phyloP scores from a whole-genome alignment of 2,329 filamentous ascomycete genomes.

The Sporothrix sp. region DNA sequence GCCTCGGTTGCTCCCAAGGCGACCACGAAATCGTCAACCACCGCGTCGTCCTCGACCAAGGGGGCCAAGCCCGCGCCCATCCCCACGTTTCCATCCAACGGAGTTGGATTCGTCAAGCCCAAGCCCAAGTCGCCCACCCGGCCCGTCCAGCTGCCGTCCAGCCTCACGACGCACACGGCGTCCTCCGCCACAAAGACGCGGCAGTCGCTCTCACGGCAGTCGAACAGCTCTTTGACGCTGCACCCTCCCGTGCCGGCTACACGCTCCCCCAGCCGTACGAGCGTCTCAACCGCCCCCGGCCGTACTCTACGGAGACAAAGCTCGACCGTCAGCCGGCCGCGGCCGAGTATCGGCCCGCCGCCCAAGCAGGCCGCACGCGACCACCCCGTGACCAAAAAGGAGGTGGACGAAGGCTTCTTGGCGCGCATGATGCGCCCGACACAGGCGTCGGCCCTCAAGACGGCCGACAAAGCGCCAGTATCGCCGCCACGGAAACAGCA shows the following conservation, averaged over 20 bases:
- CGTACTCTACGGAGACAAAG: slow-evolving; percentile 34
- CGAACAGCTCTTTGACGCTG: slow-evolving; percentile 27
- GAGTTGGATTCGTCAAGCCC: slow-evolving; percentile 43
- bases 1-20: too few relatives aligned
- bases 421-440: slow-evolving; percentile 78
- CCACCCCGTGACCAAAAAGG: slow-evolving; percentile 37
- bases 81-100: slow-evolving; percentile 28
- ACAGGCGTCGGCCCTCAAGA: slow-evolving; percentile 57
- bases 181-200: slow-evolving; percentile 54
- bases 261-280: slow-evolving; percentile 39
- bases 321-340: slow-evolving; percentile 34
- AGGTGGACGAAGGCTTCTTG: slow-evolving; percentile 60
- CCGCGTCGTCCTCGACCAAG: slow-evolving; percentile 10
- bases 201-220: slow-evolving; percentile 34
- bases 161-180: slow-evolving; percentile 59
- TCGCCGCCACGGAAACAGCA: slow-evolving; percentile 32
- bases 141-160: slow-evolving; percentile 55
- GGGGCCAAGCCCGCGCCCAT: slow-evolving; percentile 30
- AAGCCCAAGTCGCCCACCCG: slow-evolving; percentile 60
- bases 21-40: too few relatives aligned
- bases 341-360: slow-evolving; percentile 48
- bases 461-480: slow-evolving; percentile 47
- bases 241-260: slow-evolving; percentile 22
- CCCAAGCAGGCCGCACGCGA: slow-evolving; percentile 47
- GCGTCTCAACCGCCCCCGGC: slow-evolving; percentile 23